phyloP scores from a whole-genome alignment of 2,329 filamentous ascomycete species.

The Pseudogymnoascus sp. region DNA sequence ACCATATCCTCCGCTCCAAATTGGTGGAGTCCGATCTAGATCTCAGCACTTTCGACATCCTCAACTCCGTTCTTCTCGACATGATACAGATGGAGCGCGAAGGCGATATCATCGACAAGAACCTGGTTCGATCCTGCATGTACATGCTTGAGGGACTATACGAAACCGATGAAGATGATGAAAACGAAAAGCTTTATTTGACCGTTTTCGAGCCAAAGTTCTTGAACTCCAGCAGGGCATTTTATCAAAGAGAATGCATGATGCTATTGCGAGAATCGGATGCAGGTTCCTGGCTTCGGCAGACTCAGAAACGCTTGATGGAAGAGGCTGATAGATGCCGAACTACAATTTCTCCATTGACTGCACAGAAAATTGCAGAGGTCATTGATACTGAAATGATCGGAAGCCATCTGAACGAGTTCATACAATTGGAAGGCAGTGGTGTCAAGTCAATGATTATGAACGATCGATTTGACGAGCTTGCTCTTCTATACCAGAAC shows the following conservation, averaged over 20 bases:
- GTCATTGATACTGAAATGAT: slow-evolving; percentile 81
- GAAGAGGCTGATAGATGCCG: slow-evolving; percentile 79
- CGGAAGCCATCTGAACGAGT: slow-evolving; percentile 63
- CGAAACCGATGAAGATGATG: slow-evolving; percentile 67
- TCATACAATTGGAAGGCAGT: slow-evolving; percentile 75
- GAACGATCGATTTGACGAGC: slow-evolving; percentile 70
- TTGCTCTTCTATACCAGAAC: slow-evolving; percentile 72
- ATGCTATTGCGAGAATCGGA: slow-evolving; percentile 68
- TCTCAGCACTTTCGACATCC: slow-evolving; percentile 57
- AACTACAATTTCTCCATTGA: slow-evolving; percentile 65
- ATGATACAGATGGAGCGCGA: slow-evolving; percentile 88
- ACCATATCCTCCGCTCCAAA: slow-evolving; percentile 64
- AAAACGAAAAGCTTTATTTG: slow-evolving; percentile 73
- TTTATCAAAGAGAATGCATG: slow-evolving; percentile 70
- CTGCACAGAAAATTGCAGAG: slow-evolving; percentile 60
- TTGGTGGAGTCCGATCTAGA: slow-evolving; percentile 36
- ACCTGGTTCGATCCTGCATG: slow-evolving; percentile 70
- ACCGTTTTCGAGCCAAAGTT: slow-evolving; percentile 75
- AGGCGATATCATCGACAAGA: slow-evolving; percentile 79
- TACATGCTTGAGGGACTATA: slow-evolving; percentile 88
- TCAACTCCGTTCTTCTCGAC: slow-evolving; percentile 77
- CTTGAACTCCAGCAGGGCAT: slow-evolving; percentile 57
- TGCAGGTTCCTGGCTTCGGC: slow-evolving; percentile 70
- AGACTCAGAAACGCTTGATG: slow-evolving; percentile 61
- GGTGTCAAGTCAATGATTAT: slow-evolving; percentile 86